Percentiles rank a stretch among this genome's conserved stretches.
These are phyloP conservation scores for Trichoderma semiorbis DNA, from an alignment of 2,329 filamentous ascomycete species.

Conservation along the genomic window DNA sequence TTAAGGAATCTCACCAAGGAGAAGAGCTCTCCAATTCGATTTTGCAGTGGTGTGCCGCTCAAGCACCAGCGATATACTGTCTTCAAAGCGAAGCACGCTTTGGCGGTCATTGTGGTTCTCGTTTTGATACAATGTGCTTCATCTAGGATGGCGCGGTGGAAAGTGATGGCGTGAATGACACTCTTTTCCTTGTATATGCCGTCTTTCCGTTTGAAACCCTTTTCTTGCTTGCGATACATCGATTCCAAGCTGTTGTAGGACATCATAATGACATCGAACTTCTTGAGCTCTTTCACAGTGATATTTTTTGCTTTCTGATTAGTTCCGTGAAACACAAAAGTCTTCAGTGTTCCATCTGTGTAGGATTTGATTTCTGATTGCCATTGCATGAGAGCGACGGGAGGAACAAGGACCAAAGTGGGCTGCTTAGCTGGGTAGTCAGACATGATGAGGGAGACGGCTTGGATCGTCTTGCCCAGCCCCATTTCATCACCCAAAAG, in stretches of 20 bases:
- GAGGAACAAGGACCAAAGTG: slow-evolving; percentile 83
- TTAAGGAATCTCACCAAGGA: slow-evolving; percentile 90
- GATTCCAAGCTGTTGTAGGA: slow-evolving; percentile 93
- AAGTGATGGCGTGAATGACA: slow-evolving; percentile 78
- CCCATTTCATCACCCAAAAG: slow-evolving; percentile 98
- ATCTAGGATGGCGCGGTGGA: slow-evolving; percentile 89
- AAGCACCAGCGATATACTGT: slow-evolving; percentile 93
- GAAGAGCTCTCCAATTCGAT: slow-evolving; percentile 96
- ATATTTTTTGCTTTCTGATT: slow-evolving; percentile 79
- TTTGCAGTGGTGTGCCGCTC: slow-evolving; percentile 91
- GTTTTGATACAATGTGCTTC: slow-evolving; percentile 95
- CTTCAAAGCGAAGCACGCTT: slow-evolving; percentile 88
- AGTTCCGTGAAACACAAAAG: slow-evolving; percentile 84
- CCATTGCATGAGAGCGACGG: slow-evolving; percentile 96
- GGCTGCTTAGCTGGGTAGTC: slow-evolving; percentile 83
- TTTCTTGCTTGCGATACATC: slow-evolving; percentile 86
- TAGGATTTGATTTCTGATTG: slow-evolving; percentile 74
- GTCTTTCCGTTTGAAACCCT: slow-evolving; percentile 79
- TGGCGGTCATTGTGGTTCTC: slow-evolving; percentile 85
- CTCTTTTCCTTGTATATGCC: slow-evolving; percentile 77
- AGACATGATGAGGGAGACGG: slow-evolving; percentile 96
- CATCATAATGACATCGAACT: slow-evolving; percentile 93
- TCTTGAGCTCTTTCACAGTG: slow-evolving; percentile 68
- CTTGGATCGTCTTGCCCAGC: slow-evolving; percentile 97
- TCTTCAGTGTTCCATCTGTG: slow-evolving; percentile 85